phyloP scores from a whole-genome alignment of 352 stramenopile species.

The Globisporangium orthogonon region DNA sequence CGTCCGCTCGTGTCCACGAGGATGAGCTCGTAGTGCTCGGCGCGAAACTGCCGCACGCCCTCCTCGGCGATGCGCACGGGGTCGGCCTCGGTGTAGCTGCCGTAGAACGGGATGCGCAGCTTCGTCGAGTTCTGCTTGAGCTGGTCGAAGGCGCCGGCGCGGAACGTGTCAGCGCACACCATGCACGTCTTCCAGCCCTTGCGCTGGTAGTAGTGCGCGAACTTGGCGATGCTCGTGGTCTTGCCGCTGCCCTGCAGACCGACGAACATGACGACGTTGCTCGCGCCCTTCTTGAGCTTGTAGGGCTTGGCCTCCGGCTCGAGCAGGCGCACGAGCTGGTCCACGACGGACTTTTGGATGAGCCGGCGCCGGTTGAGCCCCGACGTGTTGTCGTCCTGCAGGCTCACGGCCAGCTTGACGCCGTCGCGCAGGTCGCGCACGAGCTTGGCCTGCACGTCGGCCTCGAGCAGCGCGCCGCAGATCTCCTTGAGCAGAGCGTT shows the following conservation, averaged over 20 bases:
- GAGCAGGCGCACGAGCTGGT: slow-evolving; percentile 88
- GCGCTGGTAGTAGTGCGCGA: slow-evolving; percentile 97
- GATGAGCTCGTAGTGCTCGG: slow-evolving; percentile 98
- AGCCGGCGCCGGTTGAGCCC: slow-evolving; percentile 81
- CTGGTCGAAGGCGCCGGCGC: slow-evolving; percentile 98
- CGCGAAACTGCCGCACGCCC: slow-evolving; percentile 95
- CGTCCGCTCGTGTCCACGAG: slow-evolving; percentile 98
- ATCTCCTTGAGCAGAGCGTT: slow-evolving; percentile 90
- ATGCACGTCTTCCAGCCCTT: slow-evolving; percentile 98
- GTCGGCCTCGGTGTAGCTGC: slow-evolving; percentile 97
- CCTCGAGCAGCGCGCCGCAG: slow-evolving; percentile 84
- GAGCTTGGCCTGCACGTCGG: slow-evolving; percentile 87
- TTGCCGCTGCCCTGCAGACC: slow-evolving; percentile 94
- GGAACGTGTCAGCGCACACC: slow-evolving; percentile 99
- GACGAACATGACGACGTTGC: slow-evolving; percentile 93
- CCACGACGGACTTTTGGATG: slow-evolving; percentile 89
- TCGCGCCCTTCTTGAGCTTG: slow-evolving; percentile 89
- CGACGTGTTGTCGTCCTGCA: slow-evolving; percentile 62
- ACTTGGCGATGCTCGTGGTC: slow-evolving; percentile 99
- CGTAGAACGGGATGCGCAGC: slow-evolving; percentile 97
- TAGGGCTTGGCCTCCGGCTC: slow-evolving; percentile 81
- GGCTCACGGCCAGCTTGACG: slow-evolving; percentile 83
- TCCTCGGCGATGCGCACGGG: slow-evolving; percentile 97
- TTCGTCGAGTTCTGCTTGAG: slow-evolving; percentile 99
- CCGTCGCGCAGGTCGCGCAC: slow-evolving; percentile 87